Conservation (phyloP, 257 asterid species). For the Scutellaria galericulata region DNA sequence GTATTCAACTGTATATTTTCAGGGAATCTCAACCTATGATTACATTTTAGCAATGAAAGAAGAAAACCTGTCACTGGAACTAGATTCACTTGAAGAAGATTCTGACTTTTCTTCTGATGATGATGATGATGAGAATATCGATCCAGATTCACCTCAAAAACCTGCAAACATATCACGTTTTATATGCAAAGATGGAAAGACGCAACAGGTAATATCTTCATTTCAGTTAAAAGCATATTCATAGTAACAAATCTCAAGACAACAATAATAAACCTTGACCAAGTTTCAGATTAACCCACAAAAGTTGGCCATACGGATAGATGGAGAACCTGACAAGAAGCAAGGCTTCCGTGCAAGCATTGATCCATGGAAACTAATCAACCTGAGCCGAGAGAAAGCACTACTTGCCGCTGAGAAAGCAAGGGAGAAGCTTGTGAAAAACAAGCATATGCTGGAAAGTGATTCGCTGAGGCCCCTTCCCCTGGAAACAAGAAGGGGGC, state of each 20-base stretch:
- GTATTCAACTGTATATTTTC: constrained; percentile 38
- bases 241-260: neutral
- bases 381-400: constrained; percentile 82
- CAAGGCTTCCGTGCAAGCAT: constrained; percentile 84
- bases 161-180: constrained; percentile 52
- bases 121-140: constrained; percentile 63
- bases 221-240: neutral
- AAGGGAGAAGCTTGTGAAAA: constrained; percentile 65
- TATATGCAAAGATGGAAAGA: constrained; percentile 52
- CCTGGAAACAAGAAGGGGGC: constrained; percentile 77
- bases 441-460: constrained; percentile 39
- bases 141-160: constrained; percentile 63
- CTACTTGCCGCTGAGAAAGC: constrained; percentile 73
- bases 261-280: constrained; percentile 1
- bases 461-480: constrained; percentile 76
- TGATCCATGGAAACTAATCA: constrained; percentile 92
- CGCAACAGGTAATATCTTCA: constrained; percentile 53
- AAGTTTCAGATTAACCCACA: constrained; percentile 54
- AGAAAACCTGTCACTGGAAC: constrained; percentile 64
- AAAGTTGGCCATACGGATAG: constrained; percentile 77
- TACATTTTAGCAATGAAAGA: constrained; percentile 94
- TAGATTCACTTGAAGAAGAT: constrained; percentile 79
- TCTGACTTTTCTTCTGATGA: constrained; percentile 77
- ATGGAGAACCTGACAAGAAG: constrained; percentile 63
- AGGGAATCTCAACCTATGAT: constrained; percentile 98